Evolutionary conservation across 2,329 filamentous ascomycete species (phyloP), one percentile per base, ranked within the genome.

Genomic region (Reticulascus tulasneorum): DNA sequence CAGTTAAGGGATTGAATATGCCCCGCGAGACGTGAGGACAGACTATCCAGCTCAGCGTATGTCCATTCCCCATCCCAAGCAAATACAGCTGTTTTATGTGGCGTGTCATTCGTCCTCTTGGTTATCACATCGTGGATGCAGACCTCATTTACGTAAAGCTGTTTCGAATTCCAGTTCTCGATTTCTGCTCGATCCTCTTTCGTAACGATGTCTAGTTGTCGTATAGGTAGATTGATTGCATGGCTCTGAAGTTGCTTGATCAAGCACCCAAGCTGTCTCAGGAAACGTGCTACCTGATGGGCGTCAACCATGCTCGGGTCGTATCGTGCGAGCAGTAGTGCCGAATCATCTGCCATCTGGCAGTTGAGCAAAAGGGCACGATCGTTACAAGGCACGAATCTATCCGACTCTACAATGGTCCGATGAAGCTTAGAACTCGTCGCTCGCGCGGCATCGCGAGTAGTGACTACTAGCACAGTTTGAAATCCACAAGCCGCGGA

Each of bases 11-110:
- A 17, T 4, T 15, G 5, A 12, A 40, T 34, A 8, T 38, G 21
- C 15, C 18, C 10, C 7, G 53, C 52, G 16, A 52, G 39, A 2
- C 33, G 35, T 9, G 27, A 40, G 5, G 51, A 52, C 7, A 41
- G 23, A 0, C 33, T 28, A 2, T 51, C 37, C 6, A 61, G 38
- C 5, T 58, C 38, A 1, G 30, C 27, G 38, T 51, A 54, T 1
- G 48, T 50, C 19, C 50, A 35, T 4, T 23, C 9, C 6, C 45
- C 45, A 35, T 55, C 52, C 51, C 51, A 54, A 1, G 46, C 39
- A 13, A 37, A 25, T 8, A 55, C 38, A 10, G 53, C 51, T 7
- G 19, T 31, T 10, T 34, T 32, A 11, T 44, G 22, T 8, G 47
- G 46, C n/a, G 30, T 15, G 13, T 13, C 13, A 3, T 21, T 29